Evolutionary conservation across 1,139 yeast species (phyloP), one percentile per base, ranked within the genome.

Genomic region (Yamadazyma songkhlaensis): DNA sequence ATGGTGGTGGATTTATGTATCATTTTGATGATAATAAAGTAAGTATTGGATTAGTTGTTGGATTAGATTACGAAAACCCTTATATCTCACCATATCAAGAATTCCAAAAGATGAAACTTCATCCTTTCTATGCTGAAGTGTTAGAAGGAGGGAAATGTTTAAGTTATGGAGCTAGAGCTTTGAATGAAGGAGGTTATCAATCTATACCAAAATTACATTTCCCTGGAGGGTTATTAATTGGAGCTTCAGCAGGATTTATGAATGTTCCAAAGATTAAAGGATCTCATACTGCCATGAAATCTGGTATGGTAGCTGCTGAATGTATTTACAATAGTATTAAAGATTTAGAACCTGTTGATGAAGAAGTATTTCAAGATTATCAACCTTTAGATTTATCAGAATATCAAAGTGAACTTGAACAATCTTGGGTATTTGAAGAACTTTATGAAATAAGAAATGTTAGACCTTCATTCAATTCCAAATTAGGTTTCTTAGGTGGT

Each of bases 201-300:
- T 81, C 95, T 25, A 84, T 92, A 37, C 98, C 98, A 10, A 77
- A 83, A 55, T 72, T 92, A 44, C 69, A 81, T 46, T 92, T 92
- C 75, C 97, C 97, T 6, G 98, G 98, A 38, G 98, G 98, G 38
- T 81, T 89, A 6, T 67, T 92, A 21, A 92, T 92, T 29, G 98
- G 98, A 24, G 94, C 96, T 45, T 69, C 94, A 37, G 98, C 98
- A 7, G 98, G 98, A 1, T 90, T 92, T 59, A 77, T 92, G 74
- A 92, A 92, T 58, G 97, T 92, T 32, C 97, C 98, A 32, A 92
- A 92, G 59, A 85, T 92, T 54, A 92, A 92, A 64, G 98, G 98
- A n/a, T 84, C 97, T 0, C 98, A 92, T 58, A 90, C 97, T 0
- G 97, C 98, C 3, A 85, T 92, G 78, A 92, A 90, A 60, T 75